These are phyloP conservation scores for Trifolium dubium DNA, from an alignment of 306 rosid genomes.

Conservation along the genomic window DNA sequence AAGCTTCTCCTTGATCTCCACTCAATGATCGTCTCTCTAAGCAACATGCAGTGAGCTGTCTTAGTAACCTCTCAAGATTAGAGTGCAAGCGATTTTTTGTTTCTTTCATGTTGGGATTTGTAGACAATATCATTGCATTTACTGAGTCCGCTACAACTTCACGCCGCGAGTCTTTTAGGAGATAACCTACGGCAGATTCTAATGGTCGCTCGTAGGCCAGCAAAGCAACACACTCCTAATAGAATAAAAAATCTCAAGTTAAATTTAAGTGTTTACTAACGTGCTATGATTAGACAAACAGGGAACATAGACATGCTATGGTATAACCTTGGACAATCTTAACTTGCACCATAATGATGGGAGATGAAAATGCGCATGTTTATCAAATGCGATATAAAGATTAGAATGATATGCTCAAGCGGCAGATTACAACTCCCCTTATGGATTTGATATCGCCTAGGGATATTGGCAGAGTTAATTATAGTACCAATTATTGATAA, in stretches of 20 bases:
- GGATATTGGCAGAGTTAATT: conserved; percentile 9
- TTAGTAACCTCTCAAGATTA: conserved; percentile 75
- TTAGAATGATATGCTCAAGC: conserved; percentile 26
- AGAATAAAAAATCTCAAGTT: conserved; percentile 31
- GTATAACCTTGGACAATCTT: not conserved
- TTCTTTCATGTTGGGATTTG: conserved; percentile 75
- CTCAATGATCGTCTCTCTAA: conserved; percentile 73
- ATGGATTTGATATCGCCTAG: not conserved
- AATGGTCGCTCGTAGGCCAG: conserved; percentile 85
- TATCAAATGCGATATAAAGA: not conserved
- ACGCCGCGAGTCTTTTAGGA: conserved; percentile 80
- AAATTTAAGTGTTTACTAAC: conserved; percentile 18
- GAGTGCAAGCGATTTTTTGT: conserved; percentile 70
- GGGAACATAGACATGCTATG: not conserved
- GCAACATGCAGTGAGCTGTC: conserved; percentile 93
- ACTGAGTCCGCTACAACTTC: conserved; percentile 94
- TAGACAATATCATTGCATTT: conserved; percentile 85
- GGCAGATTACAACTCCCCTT: not conserved
- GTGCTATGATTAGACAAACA: conserved; percentile 9
- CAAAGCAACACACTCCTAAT: conserved; percentile 89
- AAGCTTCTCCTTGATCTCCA: conserved; percentile 93
- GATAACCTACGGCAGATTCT: conserved; percentile 88
- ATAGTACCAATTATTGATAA: not conserved
- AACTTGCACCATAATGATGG: conserved; percentile 4
- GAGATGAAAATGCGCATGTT: not conserved